Percentiles rank a stretch among this genome's conserved stretches.
phyloP scores from a whole-genome alignment of 2,329 filamentous ascomycete genomes.

The Trichoderma afroharzianum region DNA sequence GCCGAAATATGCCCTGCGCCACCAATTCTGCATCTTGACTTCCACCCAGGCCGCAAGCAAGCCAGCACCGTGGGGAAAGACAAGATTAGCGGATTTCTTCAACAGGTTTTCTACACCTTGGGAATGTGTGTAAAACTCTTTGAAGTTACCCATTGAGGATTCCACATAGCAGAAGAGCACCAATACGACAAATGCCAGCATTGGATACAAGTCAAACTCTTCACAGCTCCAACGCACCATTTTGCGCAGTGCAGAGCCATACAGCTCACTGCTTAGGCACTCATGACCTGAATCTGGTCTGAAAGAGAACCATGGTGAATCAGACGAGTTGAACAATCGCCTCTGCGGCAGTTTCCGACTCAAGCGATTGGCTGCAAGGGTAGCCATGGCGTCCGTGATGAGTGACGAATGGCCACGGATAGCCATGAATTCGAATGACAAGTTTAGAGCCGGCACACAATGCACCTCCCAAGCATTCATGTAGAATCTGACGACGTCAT shows the following conservation, averaged over 20 bases:
- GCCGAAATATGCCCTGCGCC: background rate
- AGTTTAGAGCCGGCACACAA: background rate
- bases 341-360: background rate
- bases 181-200: background rate
- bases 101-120: background rate
- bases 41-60: background rate
- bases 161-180: background rate
- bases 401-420: background rate
- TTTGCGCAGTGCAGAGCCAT: background rate
- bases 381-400: background rate
- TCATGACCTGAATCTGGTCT: background rate
- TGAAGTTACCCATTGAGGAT: background rate
- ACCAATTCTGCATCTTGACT: constrained; percentile 1
- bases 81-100: background rate
- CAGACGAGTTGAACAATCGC: background rate
- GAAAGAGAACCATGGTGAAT: background rate
- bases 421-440: background rate
- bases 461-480: background rate
- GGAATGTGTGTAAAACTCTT: background rate
- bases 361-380: background rate
- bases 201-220: background rate
- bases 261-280: background rate
- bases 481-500: background rate
- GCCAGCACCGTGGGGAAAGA: background rate
- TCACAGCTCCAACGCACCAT: background rate